Percentiles rank a stretch among this genome's conserved stretches.
phyloP scores from a whole-genome alignment of 2,329 filamentous ascomycete genomes.

The Trichoderma oligosporum region DNA sequence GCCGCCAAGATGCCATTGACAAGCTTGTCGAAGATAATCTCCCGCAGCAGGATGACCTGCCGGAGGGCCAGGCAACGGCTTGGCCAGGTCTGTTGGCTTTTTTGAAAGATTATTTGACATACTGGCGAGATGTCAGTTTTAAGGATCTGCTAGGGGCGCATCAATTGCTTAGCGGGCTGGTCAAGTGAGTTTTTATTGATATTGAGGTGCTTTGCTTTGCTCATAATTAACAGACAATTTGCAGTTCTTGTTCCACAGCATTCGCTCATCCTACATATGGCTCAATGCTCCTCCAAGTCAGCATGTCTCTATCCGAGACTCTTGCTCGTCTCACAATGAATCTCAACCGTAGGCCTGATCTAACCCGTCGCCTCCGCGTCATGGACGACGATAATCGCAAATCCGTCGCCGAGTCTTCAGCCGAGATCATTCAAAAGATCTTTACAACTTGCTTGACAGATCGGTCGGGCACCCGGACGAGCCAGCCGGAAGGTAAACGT shows the following conservation, averaged over 20 bases:
- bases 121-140: slow-evolving; percentile 75
- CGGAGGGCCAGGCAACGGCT: slow-evolving; percentile 59
- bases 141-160: slow-evolving; percentile 73
- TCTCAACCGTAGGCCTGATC: slow-evolving; percentile 73
- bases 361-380: slow-evolving; percentile 63
- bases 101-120: slow-evolving; percentile 74
- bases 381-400: slow-evolving; percentile 67
- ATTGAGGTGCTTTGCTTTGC: too few relatives aligned
- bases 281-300: slow-evolving; percentile 75
- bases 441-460: slow-evolving; percentile 89
- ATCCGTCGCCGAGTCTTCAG: slow-evolving; percentile 79
- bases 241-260: slow-evolving; percentile 75
- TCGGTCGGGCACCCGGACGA: slow-evolving; percentile 62
- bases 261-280: slow-evolving; percentile 77
- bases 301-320: slow-evolving; percentile 75
- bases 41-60: slow-evolving; percentile 60
- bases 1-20: slow-evolving; percentile 51
- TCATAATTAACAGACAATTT: neutral
- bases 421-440: slow-evolving; percentile 83
- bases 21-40: slow-evolving; percentile 60
- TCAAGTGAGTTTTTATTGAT: slow-evolving; percentile 56
- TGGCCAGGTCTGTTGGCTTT: slow-evolving; percentile 79
- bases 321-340: slow-evolving; percentile 80
- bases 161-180: slow-evolving; percentile 65
- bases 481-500: slow-evolving; percentile 76